Evolutionary conservation across 2,329 filamentous ascomycete genomes (phyloP).

Genomic region (Metarhizium album): DNA sequence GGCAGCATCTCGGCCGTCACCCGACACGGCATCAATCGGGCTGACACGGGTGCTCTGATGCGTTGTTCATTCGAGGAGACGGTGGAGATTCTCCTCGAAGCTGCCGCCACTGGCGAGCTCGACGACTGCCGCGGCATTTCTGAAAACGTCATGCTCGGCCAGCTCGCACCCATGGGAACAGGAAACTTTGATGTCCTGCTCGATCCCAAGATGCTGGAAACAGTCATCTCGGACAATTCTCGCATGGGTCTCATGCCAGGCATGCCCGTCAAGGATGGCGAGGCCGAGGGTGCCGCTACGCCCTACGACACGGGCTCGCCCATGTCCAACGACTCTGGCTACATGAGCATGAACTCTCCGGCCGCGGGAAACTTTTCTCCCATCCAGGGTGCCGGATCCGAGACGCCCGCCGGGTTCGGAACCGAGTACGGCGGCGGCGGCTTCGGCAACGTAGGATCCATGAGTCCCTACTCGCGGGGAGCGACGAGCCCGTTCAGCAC

Average conservation of each 20-base stretch:
- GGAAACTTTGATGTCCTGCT: conserved; percentile 91
- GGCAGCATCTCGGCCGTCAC: conserved; percentile 93
- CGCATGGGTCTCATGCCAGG: conserved; percentile 73
- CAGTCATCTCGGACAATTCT: conserved; percentile 85
- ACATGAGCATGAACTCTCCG: conserved; percentile 52
- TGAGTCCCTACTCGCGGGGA: conserved; percentile 53
- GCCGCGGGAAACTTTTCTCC: conserved; percentile 61
- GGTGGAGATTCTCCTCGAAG: conserved; percentile 94
- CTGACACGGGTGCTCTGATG: conserved; percentile 96
- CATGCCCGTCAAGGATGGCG: conserved; percentile 64
- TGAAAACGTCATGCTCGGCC: conserved; percentile 96
- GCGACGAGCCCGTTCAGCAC: conserved; percentile 69
- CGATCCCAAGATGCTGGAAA: conserved; percentile 91
- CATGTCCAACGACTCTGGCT: conserved; percentile 56
- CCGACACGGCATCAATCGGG: conserved; percentile 95
- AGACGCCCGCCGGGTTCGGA: conserved; percentile 55
- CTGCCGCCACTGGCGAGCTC: conserved; percentile 85
- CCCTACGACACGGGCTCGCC: conserved; percentile 87
- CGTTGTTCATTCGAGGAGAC: conserved; percentile 99
- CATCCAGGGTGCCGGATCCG: conserved; percentile 64
- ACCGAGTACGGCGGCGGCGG: conserved; percentile 46
- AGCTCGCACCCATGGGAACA: conserved; percentile 93
- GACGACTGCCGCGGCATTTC: conserved; percentile 98
- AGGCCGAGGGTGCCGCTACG: conserved; percentile 75
- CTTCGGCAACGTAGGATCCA: conserved; percentile 36